Evolutionary conservation across 805 yeast species (phyloP), one percentile per base, ranked within the genome.

Genomic region (Nakazawaea pomicola): DNA sequence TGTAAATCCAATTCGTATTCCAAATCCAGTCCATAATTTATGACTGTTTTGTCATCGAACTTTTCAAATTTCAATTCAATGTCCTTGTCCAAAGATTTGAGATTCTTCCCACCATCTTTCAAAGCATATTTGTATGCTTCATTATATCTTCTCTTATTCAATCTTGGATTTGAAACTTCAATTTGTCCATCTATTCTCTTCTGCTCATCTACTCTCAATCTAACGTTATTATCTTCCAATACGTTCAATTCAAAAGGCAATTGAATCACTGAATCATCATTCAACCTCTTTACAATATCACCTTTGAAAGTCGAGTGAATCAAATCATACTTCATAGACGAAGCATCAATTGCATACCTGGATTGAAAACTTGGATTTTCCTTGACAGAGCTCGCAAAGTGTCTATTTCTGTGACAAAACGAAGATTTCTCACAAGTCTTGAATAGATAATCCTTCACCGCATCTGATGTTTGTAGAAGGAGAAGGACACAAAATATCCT

Each of bases 391-490:
- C 54, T 46, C 1, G 87, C 85, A 55, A 74, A 87, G 43, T 76
- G 78, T 41, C 91, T 66, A 53, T 90, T 86, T 58, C 98, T 72
- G 37, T 70, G 61, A 56, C 98, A 90, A 56, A 90, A 89, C 6
- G 96, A 95, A 14, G 88, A 74, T 52, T 83, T 81, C 5, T 68
- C 76, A 59, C 98, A 90, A 11, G 69, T 76, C 55, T 87, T 85
- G 67, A 88, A 83, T 41, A 87, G 60, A 47, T 80, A 77, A 3
- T 74, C 77, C 50, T 82, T 80, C 29, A 80, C 88, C 1, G 72
- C 74, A 1, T 47, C 23, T 29, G 46, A 37, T 12, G 24, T 28
- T 5, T 14, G 24, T 9, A 34, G 15, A 14, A 45, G 31, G n/a
- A 33, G 21, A n/a, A 38, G n/a, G 10, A 23, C 25, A 23, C 7